Evolutionary conservation across 2,329 filamentous ascomycete genomes (phyloP), one percentile per base, ranked within the genome.

Genomic region (Volutella citrinella): DNA sequence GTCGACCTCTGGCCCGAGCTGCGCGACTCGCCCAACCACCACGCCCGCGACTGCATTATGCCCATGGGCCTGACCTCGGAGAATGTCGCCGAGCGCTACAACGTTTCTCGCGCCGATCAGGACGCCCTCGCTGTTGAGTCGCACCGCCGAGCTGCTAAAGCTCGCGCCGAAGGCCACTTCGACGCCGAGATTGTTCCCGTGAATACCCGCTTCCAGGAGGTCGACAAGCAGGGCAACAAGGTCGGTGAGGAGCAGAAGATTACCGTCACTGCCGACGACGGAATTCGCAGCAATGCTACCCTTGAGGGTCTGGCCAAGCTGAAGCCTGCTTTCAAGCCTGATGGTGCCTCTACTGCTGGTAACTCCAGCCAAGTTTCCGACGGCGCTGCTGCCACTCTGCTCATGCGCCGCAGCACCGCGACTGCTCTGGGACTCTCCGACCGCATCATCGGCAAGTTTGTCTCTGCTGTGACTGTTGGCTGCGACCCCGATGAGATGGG

Each of bases 401-500:
- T 96, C 60, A 91, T 95, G 85, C 76, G 87, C 31, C 73, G 90
- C n/a, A 83, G 78, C 48, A 90, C 83, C 1, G 89, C 89, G 0
- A 78, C 76, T 0, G 75, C 78, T 35, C 74, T 95, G 0, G 88
- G 88, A 0, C 70, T 95, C 2, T 63, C 70, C 11, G 72, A 69
- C 6, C 70, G 68, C 18, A 87, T 95, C 52, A 80, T 94, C 38
- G 90, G 84, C 21, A 88, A 85, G 60, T 96, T 90, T 69, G 85
- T 89, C 1, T 82, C 77, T 1, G 83, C 85, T 2, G 74, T 80
- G 19, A 82, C 87, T 10, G 79, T 81, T 1, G 90, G 91, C 10
- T 94, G 87, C 57, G 72, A 71, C 32, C 90, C 91, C 0, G 88
- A 95, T 55, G 89, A 95, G 72, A 96, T 97, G 91, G 90, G 91